A percentile compares a stretch with the other conserved stretches of the same genome.
These are phyloP conservation scores for Pichia sp. DNA, from an alignment of 1,139 yeast species.

Conservation along the genomic window DNA sequence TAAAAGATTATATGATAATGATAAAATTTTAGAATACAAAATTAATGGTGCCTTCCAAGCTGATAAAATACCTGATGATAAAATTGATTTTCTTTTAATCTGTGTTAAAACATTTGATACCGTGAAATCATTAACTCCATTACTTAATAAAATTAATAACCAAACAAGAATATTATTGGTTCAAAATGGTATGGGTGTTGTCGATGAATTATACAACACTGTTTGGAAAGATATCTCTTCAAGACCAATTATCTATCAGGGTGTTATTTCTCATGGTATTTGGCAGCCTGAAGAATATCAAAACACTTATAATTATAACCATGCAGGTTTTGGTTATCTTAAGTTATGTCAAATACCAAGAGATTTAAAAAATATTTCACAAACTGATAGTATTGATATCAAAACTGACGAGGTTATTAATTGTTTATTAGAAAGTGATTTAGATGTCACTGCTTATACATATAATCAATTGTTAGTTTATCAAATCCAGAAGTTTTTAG, in stretches of 20 bases:
- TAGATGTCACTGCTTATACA: slow-evolving; percentile 14
- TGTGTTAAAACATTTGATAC: slow-evolving; percentile 31
- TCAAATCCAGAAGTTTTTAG: slow-evolving; percentile 71
- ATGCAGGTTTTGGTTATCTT: slow-evolving; percentile 62
- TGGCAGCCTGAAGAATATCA: slow-evolving; percentile 31
- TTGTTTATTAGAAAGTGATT: slow-evolving; percentile 14
- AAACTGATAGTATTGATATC: slow-evolving; percentile 14
- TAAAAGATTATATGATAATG: slow-evolving; percentile 23
- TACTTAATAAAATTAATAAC: slow-evolving; percentile 19
- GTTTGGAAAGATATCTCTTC: slow-evolving; percentile 47
- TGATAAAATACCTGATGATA: slow-evolving; percentile 17
- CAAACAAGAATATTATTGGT: slow-evolving; percentile 56
- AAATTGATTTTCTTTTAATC: slow-evolving; percentile 27
- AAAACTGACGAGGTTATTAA: slow-evolving; percentile 18
- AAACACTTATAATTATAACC: slow-evolving; percentile 45
- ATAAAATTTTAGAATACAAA: slow-evolving; percentile 7
- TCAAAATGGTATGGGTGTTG: slow-evolving; percentile 69
- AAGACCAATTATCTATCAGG: slow-evolving; percentile 61
- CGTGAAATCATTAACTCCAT: slow-evolving; percentile 23
- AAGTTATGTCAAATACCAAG: slow-evolving; percentile 44
- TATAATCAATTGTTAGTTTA: slow-evolving; percentile 52
- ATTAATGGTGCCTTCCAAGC: slow-evolving; percentile 19
- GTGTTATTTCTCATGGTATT: slow-evolving; percentile 81
- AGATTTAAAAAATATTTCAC: slow-evolving; percentile 9
- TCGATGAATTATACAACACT: slow-evolving; percentile 43